Base-by-base conservation (phyloP, 2,329 filamentous ascomycete genomes). In the Chaetomium sp. region DNA sequence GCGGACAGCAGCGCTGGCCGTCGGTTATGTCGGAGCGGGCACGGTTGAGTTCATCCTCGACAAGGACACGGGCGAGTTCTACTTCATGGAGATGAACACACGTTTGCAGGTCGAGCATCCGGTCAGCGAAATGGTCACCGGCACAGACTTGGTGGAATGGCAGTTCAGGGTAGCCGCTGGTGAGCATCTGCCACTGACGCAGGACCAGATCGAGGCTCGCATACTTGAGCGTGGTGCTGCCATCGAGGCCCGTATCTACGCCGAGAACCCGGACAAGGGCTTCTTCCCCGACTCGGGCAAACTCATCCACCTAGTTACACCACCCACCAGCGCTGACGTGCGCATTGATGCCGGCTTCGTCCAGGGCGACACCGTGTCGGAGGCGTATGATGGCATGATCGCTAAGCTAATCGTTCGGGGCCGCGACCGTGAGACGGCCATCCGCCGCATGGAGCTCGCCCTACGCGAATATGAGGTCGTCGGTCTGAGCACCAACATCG, bases 341-440 rank as follows among this genome's bases (percentile, higher is more conserved):
- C 85, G 94, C 42, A 91, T 99, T 61, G 94, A 99, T 67, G 91
- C 91, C 46, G 94, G 94, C 1, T 97, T 97, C 69, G 82, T 91
- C 34, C 80, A 91, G 63, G 94, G 94, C 33, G 92, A 96, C 68
- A 89, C 90, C 60, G 89, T 99, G 2, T 95, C 91, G 0, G 89
- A 92, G 56, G 89, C 94, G 53, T 99, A 99, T 71, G 94, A 99
- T 65, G 94, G 94, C 34, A 99, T 99, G 94, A 96, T 99, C 63
- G 89, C 94, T 45, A 99, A 99, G 74, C 81, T 99, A 52, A 99
- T 99, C 64, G 90, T 97, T 5, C 83, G 89, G 56, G 94, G 89
- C 0, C 80, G 83, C 12, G 87, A 87, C 55, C 81, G 94, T 57
- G 81, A 87, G 68, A 86, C 88, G 33, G 89, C 91, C 3, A 86